These are phyloP conservation scores for Saccharomycodes ludwigii DNA, from an alignment of 805 yeast species.

Conservation along the genomic window DNA sequence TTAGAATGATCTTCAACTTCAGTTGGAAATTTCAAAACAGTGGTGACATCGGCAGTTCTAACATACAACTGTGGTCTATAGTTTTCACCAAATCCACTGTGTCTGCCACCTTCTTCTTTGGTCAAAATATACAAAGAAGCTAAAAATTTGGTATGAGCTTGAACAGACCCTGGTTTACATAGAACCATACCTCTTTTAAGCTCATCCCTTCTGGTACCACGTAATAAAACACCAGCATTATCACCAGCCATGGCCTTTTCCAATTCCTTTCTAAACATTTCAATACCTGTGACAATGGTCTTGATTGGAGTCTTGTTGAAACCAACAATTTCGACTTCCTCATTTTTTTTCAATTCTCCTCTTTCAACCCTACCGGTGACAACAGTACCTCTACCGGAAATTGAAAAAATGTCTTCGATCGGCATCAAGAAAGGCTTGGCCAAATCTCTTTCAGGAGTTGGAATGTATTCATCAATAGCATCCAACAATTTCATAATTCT, in stretches of 20 bases:
- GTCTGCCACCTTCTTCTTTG: slow-evolving; percentile 99
- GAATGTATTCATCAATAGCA: slow-evolving; percentile 89
- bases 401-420: slow-evolving; percentile 93
- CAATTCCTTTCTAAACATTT: slow-evolving; percentile 98
- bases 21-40: slow-evolving; percentile 79
- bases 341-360: slow-evolving; percentile 95
- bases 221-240: slow-evolving; percentile 92
- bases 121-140: slow-evolving; percentile 87
- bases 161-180: slow-evolving; percentile 83
- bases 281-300: slow-evolving; percentile 95
- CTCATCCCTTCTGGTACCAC: slow-evolving; percentile 98
- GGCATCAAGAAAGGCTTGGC: slow-evolving; percentile 96
- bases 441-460: slow-evolving; percentile 92
- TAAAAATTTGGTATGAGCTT: slow-evolving; percentile 87
- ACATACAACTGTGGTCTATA: slow-evolving; percentile 97
- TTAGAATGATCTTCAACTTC: slow-evolving; percentile 70
- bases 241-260: slow-evolving; percentile 98
- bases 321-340: slow-evolving; percentile 96
- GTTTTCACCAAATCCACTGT: slow-evolving; percentile 91
- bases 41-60: slow-evolving; percentile 94
- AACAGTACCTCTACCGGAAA: slow-evolving; percentile 99
- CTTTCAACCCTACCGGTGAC: slow-evolving; percentile 99
- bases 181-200: slow-evolving; percentile 95
- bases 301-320: slow-evolving; percentile 74
- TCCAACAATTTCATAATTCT: slow-evolving; percentile 74